Evolutionary conservation across 257 asterid species (phyloP), one percentile per base, ranked within the genome.

Genomic region (Knoxia roxburghii): DNA sequence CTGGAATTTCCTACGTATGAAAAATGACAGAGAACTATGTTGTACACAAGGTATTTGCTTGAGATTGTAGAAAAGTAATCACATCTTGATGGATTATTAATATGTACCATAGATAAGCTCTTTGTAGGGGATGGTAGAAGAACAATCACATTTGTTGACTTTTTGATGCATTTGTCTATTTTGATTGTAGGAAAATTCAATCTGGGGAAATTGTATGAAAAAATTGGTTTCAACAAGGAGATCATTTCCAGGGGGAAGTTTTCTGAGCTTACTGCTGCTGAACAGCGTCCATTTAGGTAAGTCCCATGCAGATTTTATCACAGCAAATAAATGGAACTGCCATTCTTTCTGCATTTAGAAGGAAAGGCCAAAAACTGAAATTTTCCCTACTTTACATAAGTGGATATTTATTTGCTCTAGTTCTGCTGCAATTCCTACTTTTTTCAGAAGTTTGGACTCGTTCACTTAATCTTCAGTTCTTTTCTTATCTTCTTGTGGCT

Each of bases 261-360:
- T 75, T 96, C 97, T 2, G 97, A 93, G 84, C 90, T 93, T 72
- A 82, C 88, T 55, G 92, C 90, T 17, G 98, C 99, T 72, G 97
- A 88, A 41, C 99, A 93, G 71, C 80, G 97, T 76, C 88, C 99
- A 26, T 90, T 93, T 77, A 90, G 99, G 99, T 87, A 73, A 68
- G 76, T 46, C 15, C 20, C 18, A 1, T n/a, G 50, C 35, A 54
- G 5, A 59, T 26, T 20, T 55, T 37, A 9, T 48, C 7, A 58
- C 0, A 0, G 7, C 5, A 59, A 59, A 20, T 59, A 18, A 59
- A 33, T 20, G 37, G 29, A 37, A 32, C 30, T 18, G 5, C 10
- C 18, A 64, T 48, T 64, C 37, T 37, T 46, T 27, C 15, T 8
- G 32, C 50, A 39, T 64, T 63, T 49, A 8, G 17, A 33, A 43